These are phyloP conservation scores for Chrysoporthe puriensis DNA, from an alignment of 2,329 filamentous ascomycete species.

Conservation along the genomic window DNA sequence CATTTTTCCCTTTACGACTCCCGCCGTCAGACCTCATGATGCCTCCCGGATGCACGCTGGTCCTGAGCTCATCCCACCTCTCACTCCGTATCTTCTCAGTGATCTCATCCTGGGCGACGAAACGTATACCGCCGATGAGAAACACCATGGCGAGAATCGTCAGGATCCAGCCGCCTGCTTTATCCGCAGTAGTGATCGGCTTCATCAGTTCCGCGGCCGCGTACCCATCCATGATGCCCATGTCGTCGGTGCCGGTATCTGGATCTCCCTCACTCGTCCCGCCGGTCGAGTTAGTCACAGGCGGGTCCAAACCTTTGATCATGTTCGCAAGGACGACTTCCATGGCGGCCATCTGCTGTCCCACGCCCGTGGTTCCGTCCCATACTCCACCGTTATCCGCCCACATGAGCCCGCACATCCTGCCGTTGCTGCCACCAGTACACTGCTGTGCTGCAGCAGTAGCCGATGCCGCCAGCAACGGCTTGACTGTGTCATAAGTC, in stretches of 20 bases:
- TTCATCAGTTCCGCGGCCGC: constrained; percentile 35
- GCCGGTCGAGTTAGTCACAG: constrained; percentile 56
- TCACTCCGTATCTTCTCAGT: constrained; percentile 6
- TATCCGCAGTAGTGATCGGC: constrained; percentile 62
- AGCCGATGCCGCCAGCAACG: constrained; percentile 58
- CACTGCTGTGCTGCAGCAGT: constrained; percentile 61
- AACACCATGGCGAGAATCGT: constrained; percentile 44
- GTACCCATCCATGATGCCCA: constrained; percentile 42
- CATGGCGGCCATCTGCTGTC: constrained; percentile 72
- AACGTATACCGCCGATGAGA: constrained; percentile 22
- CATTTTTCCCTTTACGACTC: not conserved
- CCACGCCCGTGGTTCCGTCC: constrained; percentile 65
- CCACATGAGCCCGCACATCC: constrained; percentile 66
- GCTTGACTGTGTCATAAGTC: constrained; percentile 56
- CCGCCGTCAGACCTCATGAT: not conserved
- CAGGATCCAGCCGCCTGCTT: constrained; percentile 67
- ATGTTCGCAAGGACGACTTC: constrained; percentile 67
- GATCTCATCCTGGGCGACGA: constrained; percentile 24
- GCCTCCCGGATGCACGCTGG: not conserved
- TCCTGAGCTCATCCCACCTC: constrained; percentile 19
- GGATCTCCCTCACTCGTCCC: constrained; percentile 56
- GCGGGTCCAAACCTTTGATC: constrained; percentile 48
- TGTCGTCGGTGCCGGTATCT: constrained; percentile 50
- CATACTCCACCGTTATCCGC: constrained; percentile 51
- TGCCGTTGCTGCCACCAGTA: constrained; percentile 57